phyloP scores from a whole-genome alignment of 208 protist species.

The Crithidia thermophila region DNA sequence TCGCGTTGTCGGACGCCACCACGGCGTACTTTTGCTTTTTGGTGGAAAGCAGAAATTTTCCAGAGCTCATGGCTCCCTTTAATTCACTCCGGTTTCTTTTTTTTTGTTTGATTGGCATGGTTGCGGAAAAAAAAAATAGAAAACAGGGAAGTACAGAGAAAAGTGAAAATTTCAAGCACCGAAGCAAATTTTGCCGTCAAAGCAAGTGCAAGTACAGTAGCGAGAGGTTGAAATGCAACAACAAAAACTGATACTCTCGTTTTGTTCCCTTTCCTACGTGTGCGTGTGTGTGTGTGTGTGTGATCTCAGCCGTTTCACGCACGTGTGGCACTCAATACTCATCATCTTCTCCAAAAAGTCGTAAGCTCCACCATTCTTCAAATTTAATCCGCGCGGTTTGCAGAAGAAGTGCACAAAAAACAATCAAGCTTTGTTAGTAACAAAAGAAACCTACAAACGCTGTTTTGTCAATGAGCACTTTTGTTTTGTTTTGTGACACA shows the following conservation, averaged over 20 bases:
- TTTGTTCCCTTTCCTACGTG: no score
- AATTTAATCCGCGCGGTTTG: no score
- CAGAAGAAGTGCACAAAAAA: no score
- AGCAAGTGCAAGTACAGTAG: no score
- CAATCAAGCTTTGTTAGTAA: background rate
- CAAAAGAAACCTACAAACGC: no score
- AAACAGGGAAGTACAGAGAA: background rate
- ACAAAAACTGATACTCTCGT: no score
- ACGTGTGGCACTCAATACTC: background rate
- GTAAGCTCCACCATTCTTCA: no score
- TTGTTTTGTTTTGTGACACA: no score
- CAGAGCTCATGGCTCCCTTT: slow-evolving; percentile 19
- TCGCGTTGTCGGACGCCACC: slow-evolving; percentile 43
- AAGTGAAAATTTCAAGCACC: no score
- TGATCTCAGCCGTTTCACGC: background rate
- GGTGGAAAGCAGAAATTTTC: slow-evolving; percentile 45
- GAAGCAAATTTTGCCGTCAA: no score
- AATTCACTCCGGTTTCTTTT: background rate
- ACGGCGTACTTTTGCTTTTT: slow-evolving; percentile 64
- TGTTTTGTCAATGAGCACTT: no score
- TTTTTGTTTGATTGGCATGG: background rate
- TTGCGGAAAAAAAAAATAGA: background rate
- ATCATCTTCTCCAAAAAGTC: background rate
- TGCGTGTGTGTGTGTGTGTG: background rate
- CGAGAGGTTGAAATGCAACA: no score